These are phyloP conservation scores for Xylariaceae sp. DNA, from an alignment of 2,329 filamentous ascomycete genomes.

Conservation along the genomic window DNA sequence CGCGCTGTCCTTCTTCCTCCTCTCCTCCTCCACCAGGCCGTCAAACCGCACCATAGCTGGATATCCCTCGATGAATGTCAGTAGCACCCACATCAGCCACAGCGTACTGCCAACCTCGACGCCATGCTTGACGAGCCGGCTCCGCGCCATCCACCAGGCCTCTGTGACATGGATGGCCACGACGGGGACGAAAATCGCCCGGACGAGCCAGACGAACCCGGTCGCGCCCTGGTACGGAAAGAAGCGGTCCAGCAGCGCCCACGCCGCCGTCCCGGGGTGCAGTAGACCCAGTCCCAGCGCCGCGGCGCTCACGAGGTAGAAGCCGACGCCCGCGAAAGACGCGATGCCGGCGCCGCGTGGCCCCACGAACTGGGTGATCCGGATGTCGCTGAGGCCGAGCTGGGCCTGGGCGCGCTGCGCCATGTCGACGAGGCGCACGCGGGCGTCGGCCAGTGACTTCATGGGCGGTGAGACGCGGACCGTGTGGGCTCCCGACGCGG, in stretches of 20 bases:
- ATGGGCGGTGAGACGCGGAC: slow-evolving; percentile 76
- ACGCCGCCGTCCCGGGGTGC: slow-evolving; percentile 55
- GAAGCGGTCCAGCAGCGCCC: slow-evolving; percentile 54
- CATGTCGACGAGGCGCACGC: slow-evolving; percentile 76
- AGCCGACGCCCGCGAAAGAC: slow-evolving; percentile 59
- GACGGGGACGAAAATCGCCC: slow-evolving; percentile 63
- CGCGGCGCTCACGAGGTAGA: slow-evolving; percentile 59
- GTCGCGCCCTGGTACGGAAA: slow-evolving; percentile 61
- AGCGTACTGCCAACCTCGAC: slow-evolving; percentile 51
- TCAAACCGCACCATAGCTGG: slow-evolving; percentile 59
- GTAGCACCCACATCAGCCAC: slow-evolving; percentile 62
- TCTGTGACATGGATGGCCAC: slow-evolving; percentile 71
- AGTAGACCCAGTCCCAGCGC: slow-evolving; percentile 56
- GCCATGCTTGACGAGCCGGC: slow-evolving; percentile 53
- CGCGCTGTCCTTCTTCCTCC: slow-evolving; percentile 47
- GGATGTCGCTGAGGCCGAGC: slow-evolving; percentile 62
- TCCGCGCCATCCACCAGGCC: slow-evolving; percentile 57
- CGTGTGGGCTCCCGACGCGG: slow-evolving; percentile 52
- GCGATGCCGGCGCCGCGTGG: slow-evolving; percentile 55
- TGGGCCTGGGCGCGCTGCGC: slow-evolving; percentile 58
- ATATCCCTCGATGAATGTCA: slow-evolving; percentile 60
- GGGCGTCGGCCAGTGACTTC: slow-evolving; percentile 68
- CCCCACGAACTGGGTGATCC: slow-evolving; percentile 48
- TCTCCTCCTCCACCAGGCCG: slow-evolving; percentile 51
- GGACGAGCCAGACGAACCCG: slow-evolving; percentile 65